A percentile compares a stretch with the other conserved stretches of the same genome.
Evolutionary conservation across 345 rosid genomes (phyloP).

Genomic region (Aquilaria malaccensis): DNA sequence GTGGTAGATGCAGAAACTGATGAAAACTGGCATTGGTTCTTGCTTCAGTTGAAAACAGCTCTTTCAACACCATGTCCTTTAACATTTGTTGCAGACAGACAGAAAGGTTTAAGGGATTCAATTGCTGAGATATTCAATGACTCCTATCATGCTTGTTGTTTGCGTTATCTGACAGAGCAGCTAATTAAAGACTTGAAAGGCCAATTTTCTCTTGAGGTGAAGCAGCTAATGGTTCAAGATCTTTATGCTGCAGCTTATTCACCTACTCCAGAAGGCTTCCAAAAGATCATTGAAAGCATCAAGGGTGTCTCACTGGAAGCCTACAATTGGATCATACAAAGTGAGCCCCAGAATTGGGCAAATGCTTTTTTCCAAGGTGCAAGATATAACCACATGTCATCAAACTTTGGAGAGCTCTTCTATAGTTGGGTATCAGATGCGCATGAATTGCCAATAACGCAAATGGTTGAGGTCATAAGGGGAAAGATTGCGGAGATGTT

Average conservation of each 20-base stretch:
- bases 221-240: conserved; percentile 71
- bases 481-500: conserved; percentile 71
- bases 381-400: conserved; percentile 74
- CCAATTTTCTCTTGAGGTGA: conserved; percentile 85
- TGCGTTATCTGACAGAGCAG: conserved; percentile 61
- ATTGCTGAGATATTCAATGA: conserved; percentile 54
- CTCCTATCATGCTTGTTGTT: conserved; percentile 70
- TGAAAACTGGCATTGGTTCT: conserved; percentile 94
- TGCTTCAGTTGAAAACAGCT: conserved; percentile 64
- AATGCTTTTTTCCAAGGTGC: conserved; percentile 79
- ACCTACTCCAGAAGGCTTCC: conserved; percentile 51
- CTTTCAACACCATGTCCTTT: conserved; percentile 48
- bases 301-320: conserved; percentile 74
- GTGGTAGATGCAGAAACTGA: conserved; percentile 75
- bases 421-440: conserved; percentile 81
- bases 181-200: conserved; percentile 78
- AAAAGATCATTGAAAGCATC: conserved; percentile 56
- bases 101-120: conserved; percentile 65
- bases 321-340: conserved; percentile 72
- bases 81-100: conserved; percentile 82
- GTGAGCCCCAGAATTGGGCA: conserved; percentile 90
- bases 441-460: conserved; percentile 83
- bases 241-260: conserved; percentile 72
- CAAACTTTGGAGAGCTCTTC: conserved; percentile 78
- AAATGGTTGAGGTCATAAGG: conserved; percentile 78